Evolutionary conservation across 257 asterid genomes (phyloP).

Genomic region (Solanum sejunctum): DNA sequence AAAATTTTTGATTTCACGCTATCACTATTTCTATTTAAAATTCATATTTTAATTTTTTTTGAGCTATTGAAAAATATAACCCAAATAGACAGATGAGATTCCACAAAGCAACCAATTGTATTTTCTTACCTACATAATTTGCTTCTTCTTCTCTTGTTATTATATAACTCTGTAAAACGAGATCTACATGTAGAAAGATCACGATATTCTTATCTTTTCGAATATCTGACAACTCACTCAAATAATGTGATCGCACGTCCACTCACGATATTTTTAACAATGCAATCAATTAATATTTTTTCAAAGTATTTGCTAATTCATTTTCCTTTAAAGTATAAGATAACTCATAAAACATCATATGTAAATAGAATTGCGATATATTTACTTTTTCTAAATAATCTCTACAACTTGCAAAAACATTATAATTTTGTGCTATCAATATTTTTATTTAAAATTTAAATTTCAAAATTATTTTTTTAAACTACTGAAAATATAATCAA

Average conservation of each 20-base stretch:
- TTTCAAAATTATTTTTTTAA: neutral
- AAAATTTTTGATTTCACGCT: no score
- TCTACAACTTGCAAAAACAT: neutral
- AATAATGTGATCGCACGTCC: neutral
- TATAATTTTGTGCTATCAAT: neutral
- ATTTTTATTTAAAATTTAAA: neutral
- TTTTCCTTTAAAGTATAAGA: no score
- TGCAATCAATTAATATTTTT: no score
- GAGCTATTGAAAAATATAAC: neutral
- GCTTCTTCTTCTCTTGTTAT: neutral
- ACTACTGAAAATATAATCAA: neutral
- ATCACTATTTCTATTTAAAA: no score
- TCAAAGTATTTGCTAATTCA: no score
- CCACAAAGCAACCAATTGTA: neutral
- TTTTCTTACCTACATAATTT: neutral
- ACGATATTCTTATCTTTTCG: neutral
- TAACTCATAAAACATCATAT: neutral
- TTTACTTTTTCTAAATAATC: neutral
- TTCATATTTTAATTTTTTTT: no score
- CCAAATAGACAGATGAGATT: neutral
- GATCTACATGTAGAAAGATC: neutral
- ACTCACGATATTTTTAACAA: no score
- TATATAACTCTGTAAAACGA: neutral
- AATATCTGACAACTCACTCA: neutral
- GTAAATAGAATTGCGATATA: neutral